A percentile compares a stretch with the other conserved stretches of the same genome.
These are phyloP conservation scores for Meira miltonrushii DNA, from an alignment of 1,284 basidiomycete genomes.

Conservation along the genomic window DNA sequence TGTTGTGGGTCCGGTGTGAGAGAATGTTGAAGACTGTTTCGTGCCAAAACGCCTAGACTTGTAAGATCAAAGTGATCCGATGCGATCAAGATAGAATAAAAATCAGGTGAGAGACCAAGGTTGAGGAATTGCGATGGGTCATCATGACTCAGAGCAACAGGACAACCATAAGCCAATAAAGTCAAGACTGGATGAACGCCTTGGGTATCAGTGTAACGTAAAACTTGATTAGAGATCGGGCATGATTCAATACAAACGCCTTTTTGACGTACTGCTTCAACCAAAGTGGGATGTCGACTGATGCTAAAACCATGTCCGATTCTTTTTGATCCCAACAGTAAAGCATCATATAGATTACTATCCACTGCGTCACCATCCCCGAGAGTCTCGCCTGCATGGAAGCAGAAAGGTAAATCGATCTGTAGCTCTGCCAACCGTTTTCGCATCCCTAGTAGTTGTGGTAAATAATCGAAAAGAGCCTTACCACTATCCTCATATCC, in stretches of 20 bases:
- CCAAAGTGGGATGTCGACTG: constrained; percentile 66
- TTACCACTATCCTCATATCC: constrained; percentile 66
- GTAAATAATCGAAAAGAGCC: constrained; percentile 65
- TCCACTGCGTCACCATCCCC: constrained; percentile 65
- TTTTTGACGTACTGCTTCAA: constrained; percentile 63
- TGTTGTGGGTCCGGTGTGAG: constrained; percentile 18
- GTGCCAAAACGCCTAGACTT: constrained; percentile 25
- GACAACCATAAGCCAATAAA: constrained; percentile 65
- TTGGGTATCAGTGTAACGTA: constrained; percentile 24
- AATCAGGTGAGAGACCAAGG: constrained; percentile 58
- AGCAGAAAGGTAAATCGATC: constrained; percentile 68
- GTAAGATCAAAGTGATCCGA: constrained; percentile 19
- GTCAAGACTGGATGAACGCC: constrained; percentile 45
- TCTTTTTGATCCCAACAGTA: constrained; percentile 68
- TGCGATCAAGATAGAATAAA: constrained; percentile 29
- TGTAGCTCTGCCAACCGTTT: constrained; percentile 60
- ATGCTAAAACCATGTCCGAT: constrained; percentile 74
- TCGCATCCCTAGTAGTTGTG: constrained; percentile 63
- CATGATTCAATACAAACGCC: constrained; percentile 63
- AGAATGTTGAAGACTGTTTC: constrained; percentile 22
- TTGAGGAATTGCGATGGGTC: constrained; percentile 72
- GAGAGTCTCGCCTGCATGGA: constrained; percentile 73
- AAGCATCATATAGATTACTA: constrained; percentile 70
- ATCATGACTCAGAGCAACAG: constrained; percentile 66
- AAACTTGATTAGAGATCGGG: constrained; percentile 42